These are phyloP conservation scores for Neurospora sp. DNA, from an alignment of 495 filamentous ascomycete species.

Conservation along the genomic window DNA sequence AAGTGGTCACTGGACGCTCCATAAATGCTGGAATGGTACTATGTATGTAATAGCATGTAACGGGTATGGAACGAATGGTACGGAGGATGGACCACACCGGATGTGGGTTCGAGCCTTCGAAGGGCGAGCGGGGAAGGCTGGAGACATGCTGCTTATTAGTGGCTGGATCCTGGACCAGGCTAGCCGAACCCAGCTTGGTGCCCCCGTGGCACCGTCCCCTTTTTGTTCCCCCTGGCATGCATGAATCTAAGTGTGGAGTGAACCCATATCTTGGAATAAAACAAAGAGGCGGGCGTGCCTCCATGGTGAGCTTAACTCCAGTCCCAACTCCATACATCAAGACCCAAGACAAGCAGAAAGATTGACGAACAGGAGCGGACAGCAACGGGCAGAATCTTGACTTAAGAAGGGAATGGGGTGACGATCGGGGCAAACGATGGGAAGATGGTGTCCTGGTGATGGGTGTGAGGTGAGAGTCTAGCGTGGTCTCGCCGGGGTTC, in stretches of 20 bases:
- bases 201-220: slow-evolving; percentile 15
- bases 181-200: slow-evolving; percentile 14
- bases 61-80: not conserved
- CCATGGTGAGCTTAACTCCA: not conserved
- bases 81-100: not conserved
- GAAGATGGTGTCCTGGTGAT: not conserved
- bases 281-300: not conserved
- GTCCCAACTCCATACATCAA: not conserved
- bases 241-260: not conserved
- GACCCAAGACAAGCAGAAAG: not conserved
- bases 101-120: slow-evolving; percentile 4
- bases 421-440: not conserved
- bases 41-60: not conserved
- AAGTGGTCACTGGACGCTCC: not conserved
- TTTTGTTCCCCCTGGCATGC: not conserved
- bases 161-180: slow-evolving; percentile 15
- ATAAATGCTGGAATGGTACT: not conserved
- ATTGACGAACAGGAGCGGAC: not conserved
- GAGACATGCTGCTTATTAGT: slow-evolving; percentile 15
- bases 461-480: not conserved
- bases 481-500: not conserved
- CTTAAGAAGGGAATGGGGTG: not conserved
- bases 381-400: not conserved
- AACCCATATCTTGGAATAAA: not conserved
- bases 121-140: slow-evolving; percentile 17